Percentiles rank a stretch among this genome's conserved stretches.
Evolutionary conservation across 2,329 filamentous ascomycete species (phyloP).

Genomic region (Diplodia intermedia): DNA sequence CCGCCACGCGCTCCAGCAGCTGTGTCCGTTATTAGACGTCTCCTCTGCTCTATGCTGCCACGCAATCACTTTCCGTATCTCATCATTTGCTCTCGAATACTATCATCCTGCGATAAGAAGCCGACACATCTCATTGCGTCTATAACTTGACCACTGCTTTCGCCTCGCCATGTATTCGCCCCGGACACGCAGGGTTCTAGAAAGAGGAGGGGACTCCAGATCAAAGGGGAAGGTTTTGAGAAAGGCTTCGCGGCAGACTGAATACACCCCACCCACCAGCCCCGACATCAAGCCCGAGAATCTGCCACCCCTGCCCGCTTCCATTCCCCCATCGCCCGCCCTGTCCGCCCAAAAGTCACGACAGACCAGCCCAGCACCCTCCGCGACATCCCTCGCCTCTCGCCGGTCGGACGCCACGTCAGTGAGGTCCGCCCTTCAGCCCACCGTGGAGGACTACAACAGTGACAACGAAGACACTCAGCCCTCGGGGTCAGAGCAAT

Average conservation of each 20-base stretch:
- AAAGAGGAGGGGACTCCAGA: constrained; percentile 25
- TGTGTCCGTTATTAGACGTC: constrained; percentile 22
- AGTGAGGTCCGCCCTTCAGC: constrained; percentile 27
- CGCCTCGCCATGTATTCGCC: constrained; percentile 29
- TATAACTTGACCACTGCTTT: constrained; percentile 17
- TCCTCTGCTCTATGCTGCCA: constrained; percentile 42
- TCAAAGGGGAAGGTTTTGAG: constrained; percentile 30
- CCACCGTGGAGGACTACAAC: constrained; percentile 30
- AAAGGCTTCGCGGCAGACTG: constrained; percentile 25
- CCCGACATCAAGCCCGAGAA: constrained; percentile 29
- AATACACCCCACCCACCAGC: constrained; percentile 30
- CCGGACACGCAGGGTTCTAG: constrained; percentile 25
- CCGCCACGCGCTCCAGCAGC: constrained; percentile 11
- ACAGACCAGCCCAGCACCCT: constrained; percentile 27
- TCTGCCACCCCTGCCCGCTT: constrained; percentile 23
- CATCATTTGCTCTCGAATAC: constrained; percentile 12
- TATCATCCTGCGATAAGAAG: constrained; percentile 21
- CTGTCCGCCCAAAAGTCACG: constrained; percentile 22
- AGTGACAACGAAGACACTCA: constrained; percentile 29
- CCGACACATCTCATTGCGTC: constrained; percentile 30
- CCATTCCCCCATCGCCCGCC: constrained; percentile 27
- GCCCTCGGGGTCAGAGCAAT: constrained; percentile 2
- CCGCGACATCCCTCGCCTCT: constrained; percentile 7
- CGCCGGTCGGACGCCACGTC: constrained; percentile 28
- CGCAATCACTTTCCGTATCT: constrained; percentile 41